Evolutionary conservation across 306 rosid genomes (phyloP).

Genomic region (Dryas drummondii): DNA sequence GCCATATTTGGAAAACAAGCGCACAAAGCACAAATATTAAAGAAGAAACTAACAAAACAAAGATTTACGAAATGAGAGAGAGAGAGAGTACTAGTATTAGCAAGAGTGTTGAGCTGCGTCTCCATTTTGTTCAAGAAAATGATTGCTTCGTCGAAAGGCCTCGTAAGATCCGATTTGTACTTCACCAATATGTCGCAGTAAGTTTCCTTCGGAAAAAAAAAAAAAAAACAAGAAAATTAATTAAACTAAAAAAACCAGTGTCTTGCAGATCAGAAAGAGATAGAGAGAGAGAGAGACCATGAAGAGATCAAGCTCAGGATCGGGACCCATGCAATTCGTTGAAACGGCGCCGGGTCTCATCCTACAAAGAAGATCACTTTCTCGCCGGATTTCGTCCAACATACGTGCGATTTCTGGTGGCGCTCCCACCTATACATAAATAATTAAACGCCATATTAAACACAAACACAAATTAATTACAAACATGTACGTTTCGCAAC

Average conservation of each 20-base stretch:
- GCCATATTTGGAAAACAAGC: too few relatives aligned
- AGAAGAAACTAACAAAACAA: neutral
- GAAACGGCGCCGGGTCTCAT: slow-evolving; percentile 22
- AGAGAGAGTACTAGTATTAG: slow-evolving; percentile 31
- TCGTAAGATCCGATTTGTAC: slow-evolving; percentile 60
- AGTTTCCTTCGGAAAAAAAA: slow-evolving; percentile 42
- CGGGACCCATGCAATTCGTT: slow-evolving; percentile 37
- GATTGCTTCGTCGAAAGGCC: slow-evolving; percentile 65
- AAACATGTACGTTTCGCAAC: neutral
- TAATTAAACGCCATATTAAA: neutral
- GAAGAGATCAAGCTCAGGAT: slow-evolving; percentile 80
- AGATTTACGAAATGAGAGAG: neutral
- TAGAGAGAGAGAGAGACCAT: slow-evolving; percentile 47
- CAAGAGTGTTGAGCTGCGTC: slow-evolving; percentile 57
- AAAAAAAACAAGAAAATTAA: neutral
- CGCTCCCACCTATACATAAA: slow-evolving; percentile 56
- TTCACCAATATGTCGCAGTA: slow-evolving; percentile 53
- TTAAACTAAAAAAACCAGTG: neutral
- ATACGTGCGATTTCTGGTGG: slow-evolving; percentile 51
- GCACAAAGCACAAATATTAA: too few relatives aligned
- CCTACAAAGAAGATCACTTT: slow-evolving; percentile 22
- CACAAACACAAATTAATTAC: neutral
- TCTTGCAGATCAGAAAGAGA: neutral
- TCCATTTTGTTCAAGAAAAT: slow-evolving; percentile 61
- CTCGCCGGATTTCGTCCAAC: slow-evolving; percentile 49